Percentiles rank a stretch among this genome's conserved stretches.
Evolutionary conservation across 805 yeast species (phyloP).

Genomic region (Grigorovia transvaalensis): DNA sequence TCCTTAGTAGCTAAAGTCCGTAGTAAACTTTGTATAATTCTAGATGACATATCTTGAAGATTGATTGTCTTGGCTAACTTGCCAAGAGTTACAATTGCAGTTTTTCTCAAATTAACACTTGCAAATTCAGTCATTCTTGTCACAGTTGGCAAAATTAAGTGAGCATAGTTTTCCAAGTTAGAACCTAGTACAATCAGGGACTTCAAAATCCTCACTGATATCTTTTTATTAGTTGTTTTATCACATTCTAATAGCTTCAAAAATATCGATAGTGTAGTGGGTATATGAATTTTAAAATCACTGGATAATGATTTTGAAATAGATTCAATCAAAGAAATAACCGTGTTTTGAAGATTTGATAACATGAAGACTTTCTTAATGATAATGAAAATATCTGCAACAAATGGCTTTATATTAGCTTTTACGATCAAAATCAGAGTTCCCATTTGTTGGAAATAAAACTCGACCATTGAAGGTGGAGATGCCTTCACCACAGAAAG

Average conservation of each 20-base stretch:
- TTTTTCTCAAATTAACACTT: slow-evolving; percentile 44
- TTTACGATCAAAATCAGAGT: slow-evolving; percentile 72
- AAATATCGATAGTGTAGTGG: slow-evolving; percentile 66
- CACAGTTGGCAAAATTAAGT: slow-evolving; percentile 76
- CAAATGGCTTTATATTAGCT: slow-evolving; percentile 78
- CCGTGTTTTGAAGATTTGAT: slow-evolving; percentile 62
- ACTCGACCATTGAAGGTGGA: slow-evolving; percentile 69
- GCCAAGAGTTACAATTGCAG: slow-evolving; percentile 77
- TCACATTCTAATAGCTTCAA: slow-evolving; percentile 69
- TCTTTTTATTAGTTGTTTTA: slow-evolving; percentile 46
- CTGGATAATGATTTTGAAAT: slow-evolving; percentile 81
- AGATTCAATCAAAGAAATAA: slow-evolving; percentile 71
- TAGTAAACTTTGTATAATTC: slow-evolving; percentile 78
- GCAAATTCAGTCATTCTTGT: slow-evolving; percentile 73
- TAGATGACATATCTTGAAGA: slow-evolving; percentile 77
- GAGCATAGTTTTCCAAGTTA: slow-evolving; percentile 80
- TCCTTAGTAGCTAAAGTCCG: slow-evolving; percentile 45
- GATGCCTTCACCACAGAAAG: slow-evolving; percentile 74
- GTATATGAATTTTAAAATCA: slow-evolving; percentile 78
- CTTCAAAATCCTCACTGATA: slow-evolving; percentile 63
- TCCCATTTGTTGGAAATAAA: slow-evolving; percentile 81
- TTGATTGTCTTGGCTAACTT: slow-evolving; percentile 63
- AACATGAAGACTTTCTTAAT: slow-evolving; percentile 62
- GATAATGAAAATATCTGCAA: slow-evolving; percentile 62
- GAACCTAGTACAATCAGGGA: slow-evolving; percentile 81